Conservation (phyloP, 768 basidiomycete genomes). For the Lactifluus pinguis region DNA sequence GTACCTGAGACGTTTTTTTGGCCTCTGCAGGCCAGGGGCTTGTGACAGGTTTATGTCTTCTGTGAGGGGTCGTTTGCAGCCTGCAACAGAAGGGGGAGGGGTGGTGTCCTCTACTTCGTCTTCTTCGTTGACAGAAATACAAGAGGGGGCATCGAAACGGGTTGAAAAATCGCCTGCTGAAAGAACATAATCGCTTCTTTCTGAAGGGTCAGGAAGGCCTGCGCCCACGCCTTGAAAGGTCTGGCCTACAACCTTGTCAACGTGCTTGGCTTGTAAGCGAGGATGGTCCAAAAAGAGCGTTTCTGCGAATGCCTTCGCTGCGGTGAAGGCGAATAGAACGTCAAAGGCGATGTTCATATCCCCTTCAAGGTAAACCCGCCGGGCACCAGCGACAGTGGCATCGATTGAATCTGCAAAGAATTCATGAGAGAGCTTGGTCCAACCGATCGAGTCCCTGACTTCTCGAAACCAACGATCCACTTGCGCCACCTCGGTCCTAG, state of each 20-base stretch:
- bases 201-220: background rate
- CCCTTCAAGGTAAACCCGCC: slow-evolving; percentile 21
- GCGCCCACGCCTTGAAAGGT: background rate
- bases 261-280: background rate
- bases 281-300: slow-evolving; percentile 24
- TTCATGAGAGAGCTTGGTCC: slow-evolving; percentile 12
- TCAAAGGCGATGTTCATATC: slow-evolving; percentile 20
- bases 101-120: background rate
- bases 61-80: slow-evolving; percentile 1
- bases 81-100: slow-evolving; percentile 9
- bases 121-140: no score
- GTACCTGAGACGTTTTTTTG: slow-evolving; percentile 2
- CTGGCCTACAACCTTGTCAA: background rate
- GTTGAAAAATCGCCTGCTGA: background rate
- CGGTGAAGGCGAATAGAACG: slow-evolving; percentile 20
- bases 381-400: slow-evolving; percentile 25
- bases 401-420: slow-evolving; percentile 21
- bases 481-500: background rate
- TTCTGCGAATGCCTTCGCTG: slow-evolving; percentile 25
- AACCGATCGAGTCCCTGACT: slow-evolving; percentile 19
- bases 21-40: background rate
- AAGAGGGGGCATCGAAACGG: no score
- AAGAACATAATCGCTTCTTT: background rate
- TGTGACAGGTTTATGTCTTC: background rate
- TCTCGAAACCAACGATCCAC: slow-evolving; percentile 19